Evolutionary conservation across 1,284 basidiomycete genomes (phyloP).

Genomic region (Sutorius eximius): DNA sequence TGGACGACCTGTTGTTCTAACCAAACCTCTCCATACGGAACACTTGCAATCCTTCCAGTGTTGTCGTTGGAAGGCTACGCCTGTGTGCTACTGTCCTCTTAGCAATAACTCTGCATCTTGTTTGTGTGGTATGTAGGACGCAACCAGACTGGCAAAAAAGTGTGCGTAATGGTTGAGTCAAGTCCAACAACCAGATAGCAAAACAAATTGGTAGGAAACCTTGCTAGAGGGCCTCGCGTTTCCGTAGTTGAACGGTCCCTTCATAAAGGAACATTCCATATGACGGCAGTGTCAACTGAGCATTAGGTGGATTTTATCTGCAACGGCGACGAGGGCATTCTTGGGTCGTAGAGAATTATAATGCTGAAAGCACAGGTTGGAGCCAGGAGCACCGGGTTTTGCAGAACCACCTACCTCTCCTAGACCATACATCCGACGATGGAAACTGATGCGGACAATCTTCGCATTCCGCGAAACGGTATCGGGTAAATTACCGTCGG

Average conservation of each 20-base stretch:
- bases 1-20: conserved; percentile 58
- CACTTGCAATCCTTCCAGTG: neutral
- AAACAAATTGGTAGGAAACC: neutral
- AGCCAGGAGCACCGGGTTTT: neutral
- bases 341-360: conserved; percentile 82
- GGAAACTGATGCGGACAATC: conserved; percentile 82
- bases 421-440: conserved; percentile 88
- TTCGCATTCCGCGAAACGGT: conserved; percentile 42
- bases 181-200: neutral
- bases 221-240: neutral
- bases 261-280: neutral
- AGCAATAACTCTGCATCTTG: neutral
- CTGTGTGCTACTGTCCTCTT: conserved; percentile 9
- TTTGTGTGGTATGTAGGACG: conserved; percentile 16
- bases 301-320: conserved; percentile 43
- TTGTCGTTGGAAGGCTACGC: neutral
- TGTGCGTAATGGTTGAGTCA: neutral
- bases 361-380: conserved; percentile 52
- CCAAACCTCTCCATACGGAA: neutral
- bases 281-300: conserved; percentile 31
- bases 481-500: conserved; percentile 38
- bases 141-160: neutral
- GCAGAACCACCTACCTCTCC: conserved; percentile 70
- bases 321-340: conserved; percentile 39
- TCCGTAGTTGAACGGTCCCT: neutral